Conservation (phyloP, 768 basidiomycete species). For the Pilatotrama ljubarskyi region DNA sequence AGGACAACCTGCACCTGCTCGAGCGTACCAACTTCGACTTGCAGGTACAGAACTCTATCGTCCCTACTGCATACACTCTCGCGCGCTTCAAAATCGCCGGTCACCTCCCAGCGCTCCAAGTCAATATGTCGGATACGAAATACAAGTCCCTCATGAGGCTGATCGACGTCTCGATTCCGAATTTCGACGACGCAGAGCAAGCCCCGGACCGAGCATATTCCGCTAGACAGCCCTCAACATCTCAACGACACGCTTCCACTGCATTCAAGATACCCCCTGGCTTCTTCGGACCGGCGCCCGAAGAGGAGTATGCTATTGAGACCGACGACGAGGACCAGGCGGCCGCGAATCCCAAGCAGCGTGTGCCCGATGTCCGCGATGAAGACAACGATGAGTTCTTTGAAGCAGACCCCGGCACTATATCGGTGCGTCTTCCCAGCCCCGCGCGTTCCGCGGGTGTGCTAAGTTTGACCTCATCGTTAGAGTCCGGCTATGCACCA, state of each 20-base stretch:
- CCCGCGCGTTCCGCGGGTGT: constrained; percentile 2
- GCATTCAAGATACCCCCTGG: constrained; percentile 54
- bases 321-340: constrained; percentile 45
- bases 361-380: constrained; percentile 34
- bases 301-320: constrained; percentile 70
- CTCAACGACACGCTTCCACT: constrained; percentile 26
- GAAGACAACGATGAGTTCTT: constrained; percentile 63
- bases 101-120: constrained; percentile 79
- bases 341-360: constrained; percentile 5
- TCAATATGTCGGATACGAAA: constrained; percentile 89
- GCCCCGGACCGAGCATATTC: constrained; percentile 13
- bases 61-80: constrained; percentile 77
- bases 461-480: neutral
- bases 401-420: constrained; percentile 62
- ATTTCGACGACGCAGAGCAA: constrained; percentile 51
- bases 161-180: constrained; percentile 87
- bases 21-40: constrained; percentile 92
- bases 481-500: constrained; percentile 49
- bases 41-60: constrained; percentile 89
- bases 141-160: constrained; percentile 92
- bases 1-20: constrained; percentile 76
- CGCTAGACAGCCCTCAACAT: constrained; percentile 5
- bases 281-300: constrained; percentile 50
- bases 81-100: constrained; percentile 91
- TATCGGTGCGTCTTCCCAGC: constrained; percentile 38